phyloP scores from a whole-genome alignment of 2,329 filamentous ascomycete genomes.

The Nothophoma quercina region DNA sequence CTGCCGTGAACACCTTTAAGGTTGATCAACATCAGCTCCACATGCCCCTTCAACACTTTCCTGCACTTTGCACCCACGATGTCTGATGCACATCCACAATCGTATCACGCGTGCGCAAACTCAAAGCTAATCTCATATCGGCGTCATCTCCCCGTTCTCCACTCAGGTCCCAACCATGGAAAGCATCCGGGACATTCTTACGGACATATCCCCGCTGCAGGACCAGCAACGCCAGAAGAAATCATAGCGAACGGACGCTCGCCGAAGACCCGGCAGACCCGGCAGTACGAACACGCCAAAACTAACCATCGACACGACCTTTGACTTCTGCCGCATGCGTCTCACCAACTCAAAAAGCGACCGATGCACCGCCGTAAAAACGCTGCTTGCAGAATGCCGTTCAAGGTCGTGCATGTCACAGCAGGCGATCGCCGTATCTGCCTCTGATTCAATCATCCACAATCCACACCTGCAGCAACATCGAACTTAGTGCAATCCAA shows the following conservation, averaged over 20 bases:
- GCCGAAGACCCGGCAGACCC: slow-evolving; percentile 12
- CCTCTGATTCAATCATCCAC: slow-evolving; percentile 2
- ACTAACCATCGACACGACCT: neutral
- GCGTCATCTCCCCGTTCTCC: slow-evolving; percentile 12
- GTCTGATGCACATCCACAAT: slow-evolving; percentile 4
- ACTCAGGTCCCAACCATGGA: slow-evolving; percentile 4
- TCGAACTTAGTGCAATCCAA: neutral
- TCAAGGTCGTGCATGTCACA: slow-evolving; percentile 5
- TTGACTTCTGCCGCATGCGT: slow-evolving; percentile 16
- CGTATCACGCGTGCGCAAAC: slow-evolving; percentile 8
- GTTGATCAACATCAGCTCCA: slow-evolving; percentile 9
- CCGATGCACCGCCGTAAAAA: slow-evolving; percentile 12
- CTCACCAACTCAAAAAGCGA: slow-evolving; percentile 9
- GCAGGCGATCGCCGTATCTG: slow-evolving; percentile 10
- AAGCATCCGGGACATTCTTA: slow-evolving; percentile 7
- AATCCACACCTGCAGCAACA: slow-evolving; percentile 1
- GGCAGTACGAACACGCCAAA: slow-evolving; percentile 6
- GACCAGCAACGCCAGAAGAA: slow-evolving; percentile 4
- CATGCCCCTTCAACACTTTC: slow-evolving; percentile 1
- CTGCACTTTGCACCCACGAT: neutral
- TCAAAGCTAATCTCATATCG: slow-evolving; percentile 8
- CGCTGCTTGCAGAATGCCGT: slow-evolving; percentile 12
- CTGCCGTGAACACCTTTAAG: neutral
- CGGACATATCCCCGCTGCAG: slow-evolving; percentile 12
- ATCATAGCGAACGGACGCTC: slow-evolving; percentile 15